Conservation (phyloP, 441 rosid genomes). For the Oxalis stricta region DNA sequence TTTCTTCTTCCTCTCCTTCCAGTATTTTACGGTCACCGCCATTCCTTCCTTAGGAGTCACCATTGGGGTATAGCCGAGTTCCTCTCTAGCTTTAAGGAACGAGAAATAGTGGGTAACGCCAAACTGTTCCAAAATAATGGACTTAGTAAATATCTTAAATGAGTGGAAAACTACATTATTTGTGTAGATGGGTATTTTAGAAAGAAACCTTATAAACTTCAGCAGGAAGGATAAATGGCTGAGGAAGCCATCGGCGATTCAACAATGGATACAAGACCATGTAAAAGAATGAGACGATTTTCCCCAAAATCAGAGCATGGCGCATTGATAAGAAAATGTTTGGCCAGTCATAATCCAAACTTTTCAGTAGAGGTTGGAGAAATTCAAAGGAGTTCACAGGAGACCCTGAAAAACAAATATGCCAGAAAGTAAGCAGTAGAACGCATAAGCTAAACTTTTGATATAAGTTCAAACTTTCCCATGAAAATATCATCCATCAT, state of each 20-base stretch:
- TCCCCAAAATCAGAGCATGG: slow-evolving; percentile 46
- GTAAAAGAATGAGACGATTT: slow-evolving; percentile 39
- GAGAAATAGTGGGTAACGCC: slow-evolving; percentile 90
- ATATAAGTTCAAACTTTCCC: too few species aligned
- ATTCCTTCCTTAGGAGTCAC: slow-evolving; percentile 72
- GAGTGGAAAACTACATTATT: too few species aligned
- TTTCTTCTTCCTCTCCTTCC: slow-evolving; percentile 60
- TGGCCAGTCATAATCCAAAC: slow-evolving; percentile 64
- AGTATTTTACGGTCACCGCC: slow-evolving; percentile 77
- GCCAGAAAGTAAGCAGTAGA: too few species aligned
- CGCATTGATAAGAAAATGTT: slow-evolving; percentile 38
- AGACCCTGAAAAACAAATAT: slow-evolving; percentile 48
- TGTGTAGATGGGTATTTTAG: too few species aligned
- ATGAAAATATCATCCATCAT: too few species aligned
- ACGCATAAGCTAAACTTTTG: too few species aligned
- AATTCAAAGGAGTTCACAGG: slow-evolving; percentile 86
- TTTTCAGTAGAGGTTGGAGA: slow-evolving; percentile 48
- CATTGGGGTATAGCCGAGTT: slow-evolving; percentile 81
- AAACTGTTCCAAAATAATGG: slow-evolving; percentile 39
- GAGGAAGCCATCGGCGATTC: slow-evolving; percentile 76
- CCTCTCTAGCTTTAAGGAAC: slow-evolving; percentile 71
- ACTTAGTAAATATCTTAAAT: slow-evolving; percentile 16
- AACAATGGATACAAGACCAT: slow-evolving; percentile 68
- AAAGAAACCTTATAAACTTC: slow-evolving; percentile 77
- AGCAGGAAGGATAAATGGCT: slow-evolving; percentile 75